Evolutionary conservation across 2,329 filamentous ascomycete species (phyloP).

Genomic region (Chaetomium globosum): DNA sequence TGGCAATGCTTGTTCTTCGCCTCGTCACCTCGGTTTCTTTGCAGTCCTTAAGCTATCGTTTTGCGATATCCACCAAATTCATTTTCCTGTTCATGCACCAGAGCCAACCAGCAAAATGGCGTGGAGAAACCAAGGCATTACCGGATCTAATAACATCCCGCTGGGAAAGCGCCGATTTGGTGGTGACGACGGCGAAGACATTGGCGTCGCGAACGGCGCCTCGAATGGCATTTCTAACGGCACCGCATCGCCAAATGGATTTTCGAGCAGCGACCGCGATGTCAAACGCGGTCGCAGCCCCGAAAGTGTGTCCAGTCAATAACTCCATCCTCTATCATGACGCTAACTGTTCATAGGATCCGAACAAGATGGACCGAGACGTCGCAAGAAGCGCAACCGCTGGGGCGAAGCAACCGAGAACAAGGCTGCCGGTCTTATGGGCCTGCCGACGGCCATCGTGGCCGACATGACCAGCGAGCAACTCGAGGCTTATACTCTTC

Average conservation of each 20-base stretch:
- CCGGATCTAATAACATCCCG: slow-evolving; percentile 97
- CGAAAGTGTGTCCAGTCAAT: slow-evolving; percentile 61
- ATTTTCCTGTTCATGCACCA: neutral
- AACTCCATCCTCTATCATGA: slow-evolving; percentile 22
- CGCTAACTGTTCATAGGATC: slow-evolving; percentile 47
- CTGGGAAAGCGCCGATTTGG: slow-evolving; percentile 84
- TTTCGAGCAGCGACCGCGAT: slow-evolving; percentile 48
- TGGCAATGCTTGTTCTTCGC: slow-evolving; percentile 12
- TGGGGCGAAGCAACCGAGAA: slow-evolving; percentile 98
- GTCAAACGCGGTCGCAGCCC: slow-evolving; percentile 92
- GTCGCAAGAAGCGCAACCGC: slow-evolving; percentile 96
- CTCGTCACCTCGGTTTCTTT: neutral
- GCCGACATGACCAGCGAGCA: slow-evolving; percentile 98
- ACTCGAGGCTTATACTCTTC: slow-evolving; percentile 93
- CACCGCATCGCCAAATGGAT: slow-evolving; percentile 29
- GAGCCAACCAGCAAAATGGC: slow-evolving; percentile 53
- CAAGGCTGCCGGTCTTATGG: slow-evolving; percentile 97
- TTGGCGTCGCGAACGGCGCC: neutral
- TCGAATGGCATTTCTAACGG: slow-evolving; percentile 22
- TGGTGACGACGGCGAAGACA: slow-evolving; percentile 49
- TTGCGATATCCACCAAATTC: neutral
- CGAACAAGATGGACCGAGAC: slow-evolving; percentile 74
- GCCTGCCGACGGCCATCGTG: slow-evolving; percentile 91
- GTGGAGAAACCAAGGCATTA: slow-evolving; percentile 80
- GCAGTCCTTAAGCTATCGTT: neutral